phyloP scores from a whole-genome alignment of 2,329 filamentous ascomycete species.

The Amphichorda felina region DNA sequence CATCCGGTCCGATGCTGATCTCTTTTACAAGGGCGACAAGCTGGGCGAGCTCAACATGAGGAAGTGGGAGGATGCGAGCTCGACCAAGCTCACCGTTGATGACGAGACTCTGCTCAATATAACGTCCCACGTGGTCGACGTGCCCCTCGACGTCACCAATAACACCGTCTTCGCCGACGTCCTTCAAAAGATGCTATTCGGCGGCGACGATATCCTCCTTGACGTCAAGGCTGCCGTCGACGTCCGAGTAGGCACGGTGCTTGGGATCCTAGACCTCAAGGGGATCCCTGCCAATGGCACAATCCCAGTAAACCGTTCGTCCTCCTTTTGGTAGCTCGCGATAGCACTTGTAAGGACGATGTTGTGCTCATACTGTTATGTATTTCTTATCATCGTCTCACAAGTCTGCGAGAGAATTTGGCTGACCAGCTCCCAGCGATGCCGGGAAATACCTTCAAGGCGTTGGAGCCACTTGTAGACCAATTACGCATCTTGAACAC shows the following conservation, averaged over 20 bases:
- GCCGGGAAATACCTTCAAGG: conserved; percentile 36
- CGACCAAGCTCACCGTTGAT: conserved; percentile 48
- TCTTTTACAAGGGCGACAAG: conserved; percentile 66
- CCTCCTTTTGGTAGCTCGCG: conserved; percentile 33
- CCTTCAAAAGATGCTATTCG: conserved; percentile 70
- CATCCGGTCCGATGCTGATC: conserved; percentile 66
- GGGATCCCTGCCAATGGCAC: conserved; percentile 76
- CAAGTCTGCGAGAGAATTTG: conserved; percentile 5
- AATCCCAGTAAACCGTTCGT: conserved; percentile 91
- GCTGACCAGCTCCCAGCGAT: conserved; percentile 40
- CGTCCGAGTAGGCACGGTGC: conserved; percentile 66
- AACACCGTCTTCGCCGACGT: conserved; percentile 68
- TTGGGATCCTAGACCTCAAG: conserved; percentile 72
- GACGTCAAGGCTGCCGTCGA: conserved; percentile 72
- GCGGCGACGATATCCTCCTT: conserved; percentile 55
- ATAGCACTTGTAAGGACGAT: conserved; percentile 13
- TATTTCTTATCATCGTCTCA: conserved; percentile 16
- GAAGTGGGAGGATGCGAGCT: conserved; percentile 78
- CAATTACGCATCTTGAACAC: conserved; percentile 65
- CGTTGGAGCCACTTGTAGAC: conserved; percentile 51
- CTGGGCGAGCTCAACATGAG: conserved; percentile 70
- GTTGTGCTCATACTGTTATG: conserved; percentile 11
- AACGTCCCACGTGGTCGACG: conserved; percentile 63
- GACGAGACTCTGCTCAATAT: conserved; percentile 57
- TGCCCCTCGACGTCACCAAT: conserved; percentile 74